Base-by-base conservation (phyloP, 495 filamentous ascomycete species). In the Pseudevernia furfuracea region DNA sequence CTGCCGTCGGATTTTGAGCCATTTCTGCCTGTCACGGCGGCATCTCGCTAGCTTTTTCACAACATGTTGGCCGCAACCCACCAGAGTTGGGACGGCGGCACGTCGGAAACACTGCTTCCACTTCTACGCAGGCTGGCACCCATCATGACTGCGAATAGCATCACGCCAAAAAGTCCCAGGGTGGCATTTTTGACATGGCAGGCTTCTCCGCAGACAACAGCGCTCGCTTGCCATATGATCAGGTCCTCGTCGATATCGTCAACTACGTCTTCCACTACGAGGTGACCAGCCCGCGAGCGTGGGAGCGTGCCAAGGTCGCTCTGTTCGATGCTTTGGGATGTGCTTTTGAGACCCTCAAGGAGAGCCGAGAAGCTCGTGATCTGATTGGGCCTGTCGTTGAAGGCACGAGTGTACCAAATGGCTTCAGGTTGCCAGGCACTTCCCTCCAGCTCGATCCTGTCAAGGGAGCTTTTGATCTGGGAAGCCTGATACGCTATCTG, bases 401-500 rank as follows among this genome's bases (percentile, higher is more conserved):
- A 19, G 69, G 66, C 4, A 69, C 70, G 1, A 44, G 32, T 3
- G 71, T 74, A 2, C 68, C 71, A 25, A 60, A 70, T 64, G 78
- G 78, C 12, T 79, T 78, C 65, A 67, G 65, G 28, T 59, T 81
- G 1, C 78, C 78, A 4, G 78, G 78, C 1, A 81, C 78, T 12
- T 12, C 52, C 12, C 64, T 69, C 19, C 21, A 64, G 4, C 56
- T 78, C 4, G 76, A 80, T 66, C 72, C 73, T 7, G 41, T 79
- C 1, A 71, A 78, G 44, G 78, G 76, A 3, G 74, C 77, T 3
- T 81, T 80, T 60, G 72, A 76, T 57, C 25, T 81, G 28, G 77
- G 78, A 2, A 66, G 72, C 15, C 56, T 80, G 64, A 77, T 80
- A 25, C 71, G 77, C 6, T 80, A 79, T 67, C 66, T 80, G 37